phyloP scores from a whole-genome alignment of 768 basidiomycete genomes.

The Panellus pusillus region DNA sequence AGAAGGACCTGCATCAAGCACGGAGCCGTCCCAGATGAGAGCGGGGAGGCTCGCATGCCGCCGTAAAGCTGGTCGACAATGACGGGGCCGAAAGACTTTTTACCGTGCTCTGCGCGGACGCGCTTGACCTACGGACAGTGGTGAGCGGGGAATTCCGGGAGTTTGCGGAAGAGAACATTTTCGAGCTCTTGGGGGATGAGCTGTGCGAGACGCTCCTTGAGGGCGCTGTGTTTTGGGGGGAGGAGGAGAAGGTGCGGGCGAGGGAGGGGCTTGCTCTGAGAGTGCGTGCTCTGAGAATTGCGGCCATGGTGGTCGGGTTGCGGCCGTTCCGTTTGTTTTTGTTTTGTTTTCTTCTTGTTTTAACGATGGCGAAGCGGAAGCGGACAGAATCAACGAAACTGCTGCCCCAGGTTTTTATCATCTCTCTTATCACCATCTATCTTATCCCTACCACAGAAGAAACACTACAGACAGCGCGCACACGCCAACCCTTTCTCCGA shows the following conservation, averaged over 20 bases:
- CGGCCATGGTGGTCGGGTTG: constrained; percentile 49
- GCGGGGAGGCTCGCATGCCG: constrained; percentile 88
- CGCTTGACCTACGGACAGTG: constrained; percentile 63
- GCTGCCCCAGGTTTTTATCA: no score
- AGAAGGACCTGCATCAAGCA: constrained; percentile 78
- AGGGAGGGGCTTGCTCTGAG: constrained; percentile 30
- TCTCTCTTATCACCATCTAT: no score
- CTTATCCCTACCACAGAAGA: constrained; percentile 52
- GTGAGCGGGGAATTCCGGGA: constrained; percentile 12
- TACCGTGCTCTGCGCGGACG: constrained; percentile 82
- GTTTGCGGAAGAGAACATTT: constrained; percentile 44
- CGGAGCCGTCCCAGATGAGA: constrained; percentile 98
- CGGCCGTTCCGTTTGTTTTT: no score
- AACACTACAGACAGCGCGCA: constrained; percentile 79
- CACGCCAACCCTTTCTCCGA: constrained; percentile 88
- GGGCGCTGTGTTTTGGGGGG: constrained; percentile 65
- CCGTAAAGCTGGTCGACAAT: constrained; percentile 90
- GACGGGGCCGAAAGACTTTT: constrained; percentile 92
- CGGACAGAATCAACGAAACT: no score
- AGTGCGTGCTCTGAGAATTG: constrained; percentile 39
- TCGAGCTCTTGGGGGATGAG: constrained; percentile 89
- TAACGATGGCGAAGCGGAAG: no score
- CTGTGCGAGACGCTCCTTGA: constrained; percentile 92
- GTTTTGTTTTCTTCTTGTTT: no score
- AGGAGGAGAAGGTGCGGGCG: constrained; percentile 60